phyloP scores from a whole-genome alignment of 805 yeast genomes.

The Maudiozyma serrabonitensis region DNA sequence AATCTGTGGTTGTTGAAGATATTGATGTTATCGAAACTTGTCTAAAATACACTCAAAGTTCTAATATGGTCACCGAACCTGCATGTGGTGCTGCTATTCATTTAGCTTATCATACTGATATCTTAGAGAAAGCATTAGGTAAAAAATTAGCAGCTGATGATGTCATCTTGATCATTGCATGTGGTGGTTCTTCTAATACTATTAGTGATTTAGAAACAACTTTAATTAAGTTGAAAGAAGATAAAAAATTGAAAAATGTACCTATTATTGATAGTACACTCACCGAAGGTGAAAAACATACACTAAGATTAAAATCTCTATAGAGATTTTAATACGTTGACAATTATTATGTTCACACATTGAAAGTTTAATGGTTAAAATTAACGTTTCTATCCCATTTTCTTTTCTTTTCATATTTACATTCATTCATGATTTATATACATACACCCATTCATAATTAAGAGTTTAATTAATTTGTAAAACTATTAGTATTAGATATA shows the following conservation, averaged over 20 bases:
- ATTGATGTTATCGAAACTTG: conserved; percentile 46
- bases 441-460: too few relatives aligned
- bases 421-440: background rate
- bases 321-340: background rate
- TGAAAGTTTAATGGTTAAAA: background rate
- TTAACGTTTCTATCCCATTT: too few relatives aligned
- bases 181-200: conserved; percentile 43
- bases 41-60: conserved; percentile 40
- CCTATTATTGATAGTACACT: background rate
- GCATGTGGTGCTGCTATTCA: conserved; percentile 67
- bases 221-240: background rate
- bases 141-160: conserved; percentile 28
- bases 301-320: background rate
- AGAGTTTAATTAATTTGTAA: too few relatives aligned
- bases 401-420: background rate
- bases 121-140: conserved; percentile 11
- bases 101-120: conserved; percentile 33
- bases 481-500: too few relatives aligned
- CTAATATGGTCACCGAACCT: conserved; percentile 50
- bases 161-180: conserved; percentile 45
- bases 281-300: background rate
- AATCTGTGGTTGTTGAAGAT: conserved; percentile 41
- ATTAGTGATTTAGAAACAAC: conserved; percentile 21
- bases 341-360: background rate
- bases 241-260: background rate